Evolutionary conservation across 495 filamentous ascomycete species (phyloP).

Genomic region (Aspergillus incahuasiensis): DNA sequence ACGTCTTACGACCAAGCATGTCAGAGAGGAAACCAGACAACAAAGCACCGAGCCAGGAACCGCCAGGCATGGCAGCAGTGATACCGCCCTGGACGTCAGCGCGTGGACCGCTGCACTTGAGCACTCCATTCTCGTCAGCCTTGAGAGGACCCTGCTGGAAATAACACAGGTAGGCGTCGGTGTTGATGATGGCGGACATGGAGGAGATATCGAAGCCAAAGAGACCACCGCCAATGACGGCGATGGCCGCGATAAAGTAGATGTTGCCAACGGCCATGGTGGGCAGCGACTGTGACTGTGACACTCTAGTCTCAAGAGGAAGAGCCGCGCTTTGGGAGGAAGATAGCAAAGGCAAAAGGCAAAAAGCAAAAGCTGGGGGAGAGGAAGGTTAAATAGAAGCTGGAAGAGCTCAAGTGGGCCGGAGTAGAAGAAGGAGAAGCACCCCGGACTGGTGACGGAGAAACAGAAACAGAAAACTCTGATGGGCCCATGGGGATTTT

Average conservation of each 20-base stretch:
- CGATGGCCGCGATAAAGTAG: conserved; percentile 69
- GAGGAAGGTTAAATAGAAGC: neutral
- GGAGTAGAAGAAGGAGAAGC: neutral
- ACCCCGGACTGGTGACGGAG: neutral
- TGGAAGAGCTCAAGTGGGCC: neutral
- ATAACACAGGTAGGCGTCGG: conserved; percentile 55
- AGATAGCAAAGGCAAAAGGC: neutral
- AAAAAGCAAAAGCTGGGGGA: conserved; percentile 2
- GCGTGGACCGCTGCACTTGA: conserved; percentile 43
- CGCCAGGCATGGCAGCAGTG: conserved; percentile 67
- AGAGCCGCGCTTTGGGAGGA: neutral
- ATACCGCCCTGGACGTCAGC: conserved; percentile 54
- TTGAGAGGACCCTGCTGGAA: conserved; percentile 49
- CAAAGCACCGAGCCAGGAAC: conserved; percentile 70
- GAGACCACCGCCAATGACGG: conserved; percentile 72
- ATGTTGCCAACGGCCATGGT: conserved; percentile 53
- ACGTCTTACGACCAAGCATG: conserved; percentile 58
- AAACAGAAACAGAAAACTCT: neutral
- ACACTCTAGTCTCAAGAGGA: neutral
- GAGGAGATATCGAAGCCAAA: conserved; percentile 82
- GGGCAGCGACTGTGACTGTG: too few species aligned
- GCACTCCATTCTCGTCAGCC: conserved; percentile 20
- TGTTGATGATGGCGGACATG: conserved; percentile 72
- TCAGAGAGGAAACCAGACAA: conserved; percentile 65
- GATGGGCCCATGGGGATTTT: neutral